Base-by-base conservation (phyloP, 805 yeast species). In the Barnettozyma salicaria region DNA sequence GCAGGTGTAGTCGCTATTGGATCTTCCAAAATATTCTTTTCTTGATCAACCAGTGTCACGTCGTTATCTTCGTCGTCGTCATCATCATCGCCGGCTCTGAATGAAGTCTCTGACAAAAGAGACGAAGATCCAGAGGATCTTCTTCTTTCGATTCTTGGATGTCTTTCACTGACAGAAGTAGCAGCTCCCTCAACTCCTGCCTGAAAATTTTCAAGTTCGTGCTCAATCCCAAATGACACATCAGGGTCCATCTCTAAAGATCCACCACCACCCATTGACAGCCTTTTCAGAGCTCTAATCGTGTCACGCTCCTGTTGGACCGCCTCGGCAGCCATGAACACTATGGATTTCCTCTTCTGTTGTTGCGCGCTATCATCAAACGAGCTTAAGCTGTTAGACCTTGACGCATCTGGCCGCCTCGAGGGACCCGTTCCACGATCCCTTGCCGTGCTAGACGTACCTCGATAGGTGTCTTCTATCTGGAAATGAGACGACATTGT, bases 281-380 rank as follows among this genome's bases (percentile, higher is more conserved):
- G 64, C 41, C 94, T 65, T 54, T 84, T 84, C 46, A 84, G 61
- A 16, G 85, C 82, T 25, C 81, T 76, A 43, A 84, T 84, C 55
- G 78, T 76, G 58, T 77, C 76, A 44, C 81, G 68, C 53, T 84
- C 92, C 42, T 75, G 78, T 50, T 83, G 86, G 31, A 84, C 74
- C 6, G 87, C 86, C 48, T 77, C 77, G 4, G 86, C 88, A 2
- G 94, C 94, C 24, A 73, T 70, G 29, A 66, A 48, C 34, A 68
- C 64, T 50, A 74, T 63, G 38, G 72, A 64, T 40, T 66, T 65
- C 29, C 72, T 23, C 25, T 38, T 38, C n/a, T 19, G 18, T 19
- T 17, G 22, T 30, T 25, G 30, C 9, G n/a, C 14, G 12, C 30
- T 22, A 24, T 7, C 20, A 10, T 18, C 11, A 10, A 20, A 23